These are phyloP conservation scores for Candida yuanshanica DNA, from an alignment of 805 yeast genomes.

Conservation along the genomic window DNA sequence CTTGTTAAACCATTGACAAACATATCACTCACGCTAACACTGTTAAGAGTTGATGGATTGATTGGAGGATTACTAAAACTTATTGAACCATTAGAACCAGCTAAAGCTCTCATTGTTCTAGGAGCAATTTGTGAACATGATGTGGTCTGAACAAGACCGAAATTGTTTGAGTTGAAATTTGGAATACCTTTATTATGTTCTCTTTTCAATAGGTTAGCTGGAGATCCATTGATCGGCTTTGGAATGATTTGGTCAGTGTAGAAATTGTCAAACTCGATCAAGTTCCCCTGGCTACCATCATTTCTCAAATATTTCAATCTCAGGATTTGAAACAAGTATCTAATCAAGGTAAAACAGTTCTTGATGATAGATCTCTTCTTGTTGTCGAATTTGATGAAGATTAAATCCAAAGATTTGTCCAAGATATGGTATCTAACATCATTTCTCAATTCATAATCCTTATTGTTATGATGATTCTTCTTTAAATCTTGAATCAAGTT, in stretches of 20 bases:
- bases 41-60: conserved; percentile 12
- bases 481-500: conserved; percentile 47
- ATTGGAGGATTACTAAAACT: conserved; percentile 13
- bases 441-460: conserved; percentile 26
- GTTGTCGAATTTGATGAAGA: conserved; percentile 28
- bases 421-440: conserved; percentile 27
- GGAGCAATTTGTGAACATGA: conserved; percentile 30
- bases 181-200: conserved; percentile 1
- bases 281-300: conserved; percentile 6
- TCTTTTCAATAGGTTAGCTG: conserved; percentile 13
- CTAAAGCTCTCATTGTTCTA: conserved; percentile 25
- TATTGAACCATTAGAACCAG: conserved; percentile 16
- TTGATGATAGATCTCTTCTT: conserved; percentile 28
- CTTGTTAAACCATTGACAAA: conserved; percentile 22
- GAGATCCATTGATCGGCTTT: conserved; percentile 17
- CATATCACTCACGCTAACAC: conserved; percentile 24
- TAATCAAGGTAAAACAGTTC: conserved; percentile 27
- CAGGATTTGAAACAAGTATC: conserved; percentile 27
- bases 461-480: conserved; percentile 25
- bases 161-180: not conserved
- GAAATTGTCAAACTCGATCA: conserved; percentile 19
- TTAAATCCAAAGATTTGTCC: conserved; percentile 27
- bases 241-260: conserved; percentile 25
- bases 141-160: conserved; percentile 16
- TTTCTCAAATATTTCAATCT: conserved; percentile 25